Percentiles rank a stretch among this genome's conserved stretches.
Evolutionary conservation across 495 filamentous ascomycete genomes (phyloP).

Genomic region (Bathelium albidoporum): DNA sequence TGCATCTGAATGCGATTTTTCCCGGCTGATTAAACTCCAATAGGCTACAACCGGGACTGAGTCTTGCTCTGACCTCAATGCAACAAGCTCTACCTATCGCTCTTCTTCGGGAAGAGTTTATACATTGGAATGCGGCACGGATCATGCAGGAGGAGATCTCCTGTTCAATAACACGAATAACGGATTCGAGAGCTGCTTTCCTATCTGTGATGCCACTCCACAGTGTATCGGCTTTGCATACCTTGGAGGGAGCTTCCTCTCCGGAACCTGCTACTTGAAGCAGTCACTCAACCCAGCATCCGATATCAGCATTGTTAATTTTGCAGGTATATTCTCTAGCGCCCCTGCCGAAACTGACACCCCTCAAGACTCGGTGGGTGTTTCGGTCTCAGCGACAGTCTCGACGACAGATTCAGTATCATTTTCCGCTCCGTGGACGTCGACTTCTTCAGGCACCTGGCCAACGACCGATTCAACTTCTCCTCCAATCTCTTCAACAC

Average conservation of each 20-base stretch:
- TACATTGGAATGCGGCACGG: not conserved
- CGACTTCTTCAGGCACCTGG: not conserved
- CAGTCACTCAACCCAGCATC: not conserved
- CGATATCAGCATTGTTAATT: not conserved
- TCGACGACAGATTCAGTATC: not conserved
- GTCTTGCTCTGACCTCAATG: not conserved
- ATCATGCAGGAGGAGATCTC: not conserved
- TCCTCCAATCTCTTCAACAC: not conserved
- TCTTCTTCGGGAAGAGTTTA: not conserved
- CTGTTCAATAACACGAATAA: not conserved
- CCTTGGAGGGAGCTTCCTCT: not conserved
- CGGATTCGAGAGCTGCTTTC: conserved; percentile 8
- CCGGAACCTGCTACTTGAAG: conserved; percentile 10
- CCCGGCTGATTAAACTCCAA: too few species aligned
- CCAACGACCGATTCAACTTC: not conserved
- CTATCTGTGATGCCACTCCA: conserved; percentile 4
- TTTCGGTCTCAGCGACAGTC: not conserved
- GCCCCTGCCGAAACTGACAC: not conserved
- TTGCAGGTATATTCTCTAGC: not conserved
- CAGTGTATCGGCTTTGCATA: conserved; percentile 9
- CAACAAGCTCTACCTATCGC: not conserved
- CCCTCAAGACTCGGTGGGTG: not conserved
- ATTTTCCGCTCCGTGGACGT: not conserved
- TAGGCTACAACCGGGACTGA: not conserved
- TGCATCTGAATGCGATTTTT: too few species aligned